Percentiles rank a stretch among this genome's conserved stretches.
Evolutionary conservation across 2,329 filamentous ascomycete species (phyloP).

Genomic region (Diplodia sapinea): DNA sequence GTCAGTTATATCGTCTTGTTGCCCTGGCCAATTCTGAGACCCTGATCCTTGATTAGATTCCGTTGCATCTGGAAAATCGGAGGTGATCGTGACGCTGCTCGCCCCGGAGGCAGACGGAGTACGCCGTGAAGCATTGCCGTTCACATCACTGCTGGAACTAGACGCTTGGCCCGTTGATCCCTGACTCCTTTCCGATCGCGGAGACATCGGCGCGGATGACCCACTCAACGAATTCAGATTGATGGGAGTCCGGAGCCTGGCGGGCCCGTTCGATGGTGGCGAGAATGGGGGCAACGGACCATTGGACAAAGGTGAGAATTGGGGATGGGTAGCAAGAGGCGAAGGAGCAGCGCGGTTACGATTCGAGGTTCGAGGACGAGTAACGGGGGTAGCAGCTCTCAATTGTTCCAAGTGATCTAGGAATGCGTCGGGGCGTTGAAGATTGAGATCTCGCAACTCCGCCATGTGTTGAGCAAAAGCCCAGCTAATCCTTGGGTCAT

Average conservation of each 20-base stretch:
- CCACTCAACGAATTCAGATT: slow-evolving; percentile 39
- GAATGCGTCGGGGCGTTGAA: slow-evolving; percentile 41
- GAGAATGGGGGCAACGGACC: slow-evolving; percentile 28
- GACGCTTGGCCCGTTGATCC: slow-evolving; percentile 42
- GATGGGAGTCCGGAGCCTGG: slow-evolving; percentile 44
- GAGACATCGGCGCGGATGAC: slow-evolving; percentile 24
- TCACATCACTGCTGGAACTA: slow-evolving; percentile 34
- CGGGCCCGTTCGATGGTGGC: slow-evolving; percentile 37
- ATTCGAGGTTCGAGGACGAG: slow-evolving; percentile 48
- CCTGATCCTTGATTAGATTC: background rate
- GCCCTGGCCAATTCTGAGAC: background rate
- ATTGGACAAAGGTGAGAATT: slow-evolving; percentile 44
- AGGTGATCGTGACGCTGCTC: slow-evolving; percentile 14
- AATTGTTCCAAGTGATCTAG: slow-evolving; percentile 44
- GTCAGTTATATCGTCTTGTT: slow-evolving; percentile 6
- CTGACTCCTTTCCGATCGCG: slow-evolving; percentile 38
- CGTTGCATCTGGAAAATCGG: background rate
- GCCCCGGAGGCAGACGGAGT: slow-evolving; percentile 10
- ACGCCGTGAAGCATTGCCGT: slow-evolving; percentile 10
- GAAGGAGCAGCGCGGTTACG: slow-evolving; percentile 40
- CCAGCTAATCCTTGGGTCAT: slow-evolving; percentile 50
- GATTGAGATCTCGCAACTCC: slow-evolving; percentile 42
- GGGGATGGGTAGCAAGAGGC: slow-evolving; percentile 39
- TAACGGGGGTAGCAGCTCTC: slow-evolving; percentile 47
- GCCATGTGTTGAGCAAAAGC: slow-evolving; percentile 51